A percentile compares a stretch with the other conserved stretches of the same genome.
Conservation (phyloP, 2,329 filamentous ascomycete species). For the Botrytis sinoallii region DNA sequence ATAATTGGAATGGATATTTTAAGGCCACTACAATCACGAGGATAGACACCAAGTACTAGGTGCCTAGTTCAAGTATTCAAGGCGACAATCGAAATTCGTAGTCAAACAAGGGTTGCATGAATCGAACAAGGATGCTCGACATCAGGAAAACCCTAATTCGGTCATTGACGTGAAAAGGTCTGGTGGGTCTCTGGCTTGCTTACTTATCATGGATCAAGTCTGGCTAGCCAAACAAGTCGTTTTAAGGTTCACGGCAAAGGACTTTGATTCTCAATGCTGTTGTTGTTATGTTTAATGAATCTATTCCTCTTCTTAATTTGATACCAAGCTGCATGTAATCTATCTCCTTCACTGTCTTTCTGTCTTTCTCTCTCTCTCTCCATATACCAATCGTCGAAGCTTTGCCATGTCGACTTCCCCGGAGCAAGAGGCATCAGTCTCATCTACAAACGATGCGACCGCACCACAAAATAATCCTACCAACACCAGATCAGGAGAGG, state of each 20-base stretch:
- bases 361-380: background rate
- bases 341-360: background rate
- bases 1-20: too few species aligned
- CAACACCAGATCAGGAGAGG: background rate
- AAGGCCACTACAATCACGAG: too few species aligned
- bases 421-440: background rate
- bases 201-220: background rate
- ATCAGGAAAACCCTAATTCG: background rate
- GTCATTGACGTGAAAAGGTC: background rate
- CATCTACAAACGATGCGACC: background rate
- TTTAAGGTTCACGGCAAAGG: background rate
- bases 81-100: background rate
- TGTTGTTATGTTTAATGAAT: background rate
- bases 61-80: background rate
- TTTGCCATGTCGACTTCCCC: constrained; percentile 9
- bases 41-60: too few species aligned
- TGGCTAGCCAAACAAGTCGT: background rate
- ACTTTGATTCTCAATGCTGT: background rate
- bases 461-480: background rate
- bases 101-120: background rate
- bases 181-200: too few species aligned
- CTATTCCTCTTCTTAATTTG: too few species aligned
- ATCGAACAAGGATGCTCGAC: background rate
- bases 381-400: background rate
- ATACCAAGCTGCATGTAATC: background rate